Percentiles rank a stretch among this genome's conserved stretches.
These are phyloP conservation scores for Rhynchospora pubera DNA, from an alignment of 176 grass and related monocot species.

Conservation along the genomic window DNA sequence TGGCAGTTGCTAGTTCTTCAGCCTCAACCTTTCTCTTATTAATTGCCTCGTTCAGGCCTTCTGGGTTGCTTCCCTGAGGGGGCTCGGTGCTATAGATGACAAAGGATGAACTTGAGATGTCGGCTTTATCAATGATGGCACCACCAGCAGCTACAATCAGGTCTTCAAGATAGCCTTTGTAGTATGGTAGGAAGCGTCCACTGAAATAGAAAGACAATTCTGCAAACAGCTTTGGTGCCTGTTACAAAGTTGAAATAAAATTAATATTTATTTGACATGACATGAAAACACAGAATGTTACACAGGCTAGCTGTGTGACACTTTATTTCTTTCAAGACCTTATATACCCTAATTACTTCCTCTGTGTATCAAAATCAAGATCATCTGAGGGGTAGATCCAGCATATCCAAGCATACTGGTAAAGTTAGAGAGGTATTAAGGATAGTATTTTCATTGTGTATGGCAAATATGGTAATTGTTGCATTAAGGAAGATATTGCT, in stretches of 20 bases:
- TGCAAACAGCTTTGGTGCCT: conserved; percentile 71
- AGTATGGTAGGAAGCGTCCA: conserved; percentile 60
- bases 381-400: not conserved
- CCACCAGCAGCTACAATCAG: conserved; percentile 57
- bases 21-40: conserved; percentile 59
- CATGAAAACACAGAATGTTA: not conserved
- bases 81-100: conserved; percentile 72
- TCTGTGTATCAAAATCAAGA: not conserved
- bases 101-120: conserved; percentile 39
- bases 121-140: conserved; percentile 30
- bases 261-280: not conserved
- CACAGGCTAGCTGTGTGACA: not conserved
- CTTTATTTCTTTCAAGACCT: not conserved
- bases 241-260: conserved; percentile 17
- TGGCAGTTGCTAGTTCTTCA: conserved; percentile 41
- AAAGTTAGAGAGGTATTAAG: not conserved
- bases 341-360: not conserved
- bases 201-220: conserved; percentile 58
- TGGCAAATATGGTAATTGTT: not conserved
- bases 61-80: conserved; percentile 35
- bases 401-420: not conserved
- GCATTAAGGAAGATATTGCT: not conserved
- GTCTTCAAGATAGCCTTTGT: conserved; percentile 71
- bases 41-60: conserved; percentile 38
- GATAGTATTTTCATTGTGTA: not conserved